A percentile compares a stretch with the other conserved stretches of the same genome.
phyloP scores from a whole-genome alignment of 352 stramenopile genomes.

The Globisporangium apiculatum region DNA sequence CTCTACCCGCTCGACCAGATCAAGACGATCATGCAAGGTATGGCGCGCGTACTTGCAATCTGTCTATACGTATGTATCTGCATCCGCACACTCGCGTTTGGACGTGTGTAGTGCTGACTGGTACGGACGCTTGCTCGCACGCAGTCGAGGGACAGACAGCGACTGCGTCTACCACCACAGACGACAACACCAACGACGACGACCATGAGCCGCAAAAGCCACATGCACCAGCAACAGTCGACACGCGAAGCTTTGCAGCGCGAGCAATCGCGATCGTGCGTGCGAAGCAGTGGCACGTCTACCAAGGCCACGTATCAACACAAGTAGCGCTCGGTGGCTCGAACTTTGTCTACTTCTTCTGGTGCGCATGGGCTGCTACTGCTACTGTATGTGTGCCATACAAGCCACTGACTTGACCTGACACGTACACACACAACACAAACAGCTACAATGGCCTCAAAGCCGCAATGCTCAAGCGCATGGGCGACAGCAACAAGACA shows the following conservation, averaged over 20 bases:
- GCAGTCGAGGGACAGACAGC: conserved; percentile 1
- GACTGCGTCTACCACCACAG: neutral
- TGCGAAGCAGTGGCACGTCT: conserved; percentile 64
- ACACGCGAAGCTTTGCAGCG: conserved; percentile 26
- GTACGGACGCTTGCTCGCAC: neutral
- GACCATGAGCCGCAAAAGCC: neutral
- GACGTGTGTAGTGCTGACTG: too few species aligned
- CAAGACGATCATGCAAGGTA: conserved; percentile 82
- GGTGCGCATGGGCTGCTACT: conserved; percentile 18
- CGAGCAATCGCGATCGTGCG: conserved; percentile 47
- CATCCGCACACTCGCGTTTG: too few species aligned
- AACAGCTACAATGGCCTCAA: conserved; percentile 63
- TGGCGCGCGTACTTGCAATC: neutral
- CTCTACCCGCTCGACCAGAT: conserved; percentile 86
- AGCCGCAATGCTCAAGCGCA: conserved; percentile 57
- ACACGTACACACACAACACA: neutral
- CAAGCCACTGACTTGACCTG: neutral
- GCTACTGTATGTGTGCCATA: neutral
- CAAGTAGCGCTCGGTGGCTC: conserved; percentile 66
- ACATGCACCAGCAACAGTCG: neutral
- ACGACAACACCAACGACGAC: neutral
- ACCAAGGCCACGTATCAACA: conserved; percentile 72
- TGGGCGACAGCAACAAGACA: conserved; percentile 22
- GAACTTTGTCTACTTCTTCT: conserved; percentile 90
- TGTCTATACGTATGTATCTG: neutral